Evolutionary conservation across 108 stramenopile species (phyloP), one percentile per base, ranked within the genome.

Genomic region (Fragilaria radians): DNA sequence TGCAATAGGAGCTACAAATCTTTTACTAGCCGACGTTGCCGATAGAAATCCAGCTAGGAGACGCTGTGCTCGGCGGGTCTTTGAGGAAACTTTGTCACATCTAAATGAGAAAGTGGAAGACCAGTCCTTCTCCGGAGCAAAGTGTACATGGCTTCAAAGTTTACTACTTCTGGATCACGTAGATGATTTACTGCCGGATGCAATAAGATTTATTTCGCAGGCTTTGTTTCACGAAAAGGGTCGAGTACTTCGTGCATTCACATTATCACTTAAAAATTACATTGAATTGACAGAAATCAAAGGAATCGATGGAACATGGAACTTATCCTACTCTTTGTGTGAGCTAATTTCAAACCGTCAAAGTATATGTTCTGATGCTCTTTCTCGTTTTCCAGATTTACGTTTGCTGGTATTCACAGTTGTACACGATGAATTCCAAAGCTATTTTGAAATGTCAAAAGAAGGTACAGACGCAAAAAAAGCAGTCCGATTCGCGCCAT

Each of bases 141-240:
- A 71, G 53, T n/a, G 32, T 29, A 33, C 59, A 3, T 88, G 86
- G 86, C 56, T 83, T 52, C 49, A 60, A 3, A 72, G 64, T 21
- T 32, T 84, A 1, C 27, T 70, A 31, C 27, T 62, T 30, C 47
- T 77, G 1, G 31, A 62, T 33, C 60, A 84, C 52, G 49, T 81
- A 25, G 52, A 55, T 27, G 61, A 36, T 1, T 47, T 88, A 47
- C 17, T 88, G 14, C 53, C 53, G 7, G 62, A 74, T 58, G 72
- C 74, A 1, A 70, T 78, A 18, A 66, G 67, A 29, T 61, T 71
- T 47, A 48, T 88, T 23, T 50, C 78, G 14, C 56, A 52, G 9
- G 87, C 87, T 0, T 69, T 77, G 24, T 60, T 69, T 14, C 81
- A 62, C 54, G 87, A 88, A 62, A 65, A 83, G 5, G 87, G 87